Conservation (phyloP, 2,329 filamentous ascomycete genomes). For the Venturia carpophila region DNA sequence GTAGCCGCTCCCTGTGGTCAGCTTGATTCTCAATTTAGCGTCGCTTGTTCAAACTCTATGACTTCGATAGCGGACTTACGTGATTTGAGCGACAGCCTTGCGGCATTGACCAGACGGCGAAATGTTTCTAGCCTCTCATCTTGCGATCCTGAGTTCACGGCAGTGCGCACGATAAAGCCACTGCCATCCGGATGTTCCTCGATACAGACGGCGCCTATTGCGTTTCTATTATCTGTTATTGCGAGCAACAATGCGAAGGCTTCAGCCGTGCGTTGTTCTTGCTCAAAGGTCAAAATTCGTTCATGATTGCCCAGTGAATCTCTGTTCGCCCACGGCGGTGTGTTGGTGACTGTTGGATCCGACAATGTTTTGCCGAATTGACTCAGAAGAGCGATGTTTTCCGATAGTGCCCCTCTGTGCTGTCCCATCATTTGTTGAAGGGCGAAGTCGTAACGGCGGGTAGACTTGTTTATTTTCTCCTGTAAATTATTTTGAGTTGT, state of each 20-base stretch:
- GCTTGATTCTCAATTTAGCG: too few relatives aligned
- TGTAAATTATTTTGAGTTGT: too few relatives aligned
- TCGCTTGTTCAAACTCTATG: too few relatives aligned
- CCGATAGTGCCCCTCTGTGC: not conserved
- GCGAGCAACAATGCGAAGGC: not conserved
- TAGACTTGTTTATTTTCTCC: too few relatives aligned
- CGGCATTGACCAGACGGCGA: not conserved
- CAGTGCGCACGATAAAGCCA: not conserved
- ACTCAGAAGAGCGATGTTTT: not conserved
- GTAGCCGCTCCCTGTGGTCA: too few relatives aligned
- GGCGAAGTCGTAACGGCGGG: too few relatives aligned
- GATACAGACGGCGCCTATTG: not conserved
- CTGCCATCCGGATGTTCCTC: not conserved
- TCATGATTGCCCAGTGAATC: not conserved
- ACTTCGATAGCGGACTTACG: too few relatives aligned
- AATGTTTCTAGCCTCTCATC: not conserved
- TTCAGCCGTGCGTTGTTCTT: not conserved
- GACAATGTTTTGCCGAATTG: not conserved
- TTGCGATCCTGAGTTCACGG: not conserved
- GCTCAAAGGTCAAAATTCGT: not conserved
- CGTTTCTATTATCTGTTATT: not conserved
- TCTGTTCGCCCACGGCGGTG: not conserved
- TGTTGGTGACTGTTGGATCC: not conserved
- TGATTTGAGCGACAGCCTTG: not conserved
- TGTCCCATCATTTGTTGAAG: not conserved